Percentiles rank a stretch among this genome's conserved stretches.
phyloP scores from a whole-genome alignment of 192 early-diverging fungal genomes.

The Gigaspora rosea region DNA sequence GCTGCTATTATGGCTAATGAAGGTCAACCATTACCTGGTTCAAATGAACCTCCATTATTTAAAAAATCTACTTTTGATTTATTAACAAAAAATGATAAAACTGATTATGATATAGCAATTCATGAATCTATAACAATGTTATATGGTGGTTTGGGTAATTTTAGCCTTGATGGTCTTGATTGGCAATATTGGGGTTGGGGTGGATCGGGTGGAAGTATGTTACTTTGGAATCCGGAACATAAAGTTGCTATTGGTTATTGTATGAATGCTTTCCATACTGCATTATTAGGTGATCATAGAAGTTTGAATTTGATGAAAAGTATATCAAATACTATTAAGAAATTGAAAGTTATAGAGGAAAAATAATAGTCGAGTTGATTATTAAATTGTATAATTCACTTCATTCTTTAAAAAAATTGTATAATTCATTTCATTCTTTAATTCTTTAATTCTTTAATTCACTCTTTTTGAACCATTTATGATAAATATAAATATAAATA shows the following conservation, averaged over 20 bases:
- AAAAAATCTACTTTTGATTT: conserved; percentile 34
- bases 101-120: conserved; percentile 34
- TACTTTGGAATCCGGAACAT: conserved; percentile 57
- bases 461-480: no score
- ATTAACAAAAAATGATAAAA: conserved; percentile 27
- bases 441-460: no score
- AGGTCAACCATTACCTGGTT: conserved; percentile 39
- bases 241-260: conserved; percentile 60
- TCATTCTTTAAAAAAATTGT: no score
- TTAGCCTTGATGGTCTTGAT: conserved; percentile 17
- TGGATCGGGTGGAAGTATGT: conserved; percentile 62
- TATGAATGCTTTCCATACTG: conserved; percentile 57
- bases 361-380: no score
- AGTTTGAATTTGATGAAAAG: conserved; percentile 49
- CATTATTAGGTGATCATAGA: conserved; percentile 55
- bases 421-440: no score
- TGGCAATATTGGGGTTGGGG: conserved; percentile 59
- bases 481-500: no score
- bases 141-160: conserved; percentile 46
- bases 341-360: no score
- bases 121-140: conserved; percentile 32
- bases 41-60: conserved; percentile 25
- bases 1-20: conserved; percentile 65
- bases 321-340: no score
- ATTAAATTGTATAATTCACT: no score